Evolutionary conservation across 2,329 filamentous ascomycete species (phyloP).

Genomic region (Tolypocladium ovalisporum): DNA sequence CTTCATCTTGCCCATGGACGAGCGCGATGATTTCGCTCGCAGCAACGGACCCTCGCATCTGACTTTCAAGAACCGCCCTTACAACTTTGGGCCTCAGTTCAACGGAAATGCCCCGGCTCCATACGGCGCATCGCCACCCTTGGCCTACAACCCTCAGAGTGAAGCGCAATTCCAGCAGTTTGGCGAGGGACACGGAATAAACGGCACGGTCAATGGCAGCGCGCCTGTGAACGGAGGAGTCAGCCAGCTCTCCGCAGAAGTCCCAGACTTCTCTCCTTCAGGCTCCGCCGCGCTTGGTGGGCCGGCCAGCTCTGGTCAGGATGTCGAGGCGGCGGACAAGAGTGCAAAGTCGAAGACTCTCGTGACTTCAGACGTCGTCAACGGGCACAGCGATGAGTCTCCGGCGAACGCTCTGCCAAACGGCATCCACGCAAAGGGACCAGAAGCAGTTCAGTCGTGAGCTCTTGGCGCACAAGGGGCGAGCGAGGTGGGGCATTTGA

Average conservation of each 20-base stretch:
- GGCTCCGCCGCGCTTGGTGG: slow-evolving; percentile 7
- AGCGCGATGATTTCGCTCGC: slow-evolving; percentile 63
- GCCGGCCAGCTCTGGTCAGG: not conserved
- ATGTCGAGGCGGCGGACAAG: not conserved
- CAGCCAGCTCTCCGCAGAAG: slow-evolving; percentile 26
- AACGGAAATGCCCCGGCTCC: slow-evolving; percentile 19
- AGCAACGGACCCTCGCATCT: slow-evolving; percentile 51
- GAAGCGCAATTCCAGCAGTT: slow-evolving; percentile 18
- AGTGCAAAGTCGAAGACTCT: not conserved
- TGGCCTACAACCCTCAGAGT: slow-evolving; percentile 16
- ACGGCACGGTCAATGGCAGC: slow-evolving; percentile 15
- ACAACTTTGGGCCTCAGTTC: slow-evolving; percentile 17
- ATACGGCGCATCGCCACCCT: slow-evolving; percentile 18
- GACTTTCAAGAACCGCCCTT: slow-evolving; percentile 23
- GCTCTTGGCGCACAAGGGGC: not conserved
- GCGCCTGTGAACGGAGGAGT: slow-evolving; percentile 12
- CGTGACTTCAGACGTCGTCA: not conserved
- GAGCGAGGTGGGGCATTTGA: not conserved
- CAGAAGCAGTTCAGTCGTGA: not conserved
- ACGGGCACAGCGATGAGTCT: slow-evolving; percentile 3
- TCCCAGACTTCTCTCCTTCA: slow-evolving; percentile 28
- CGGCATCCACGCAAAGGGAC: slow-evolving; percentile 3
- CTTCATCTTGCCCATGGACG: slow-evolving; percentile 62
- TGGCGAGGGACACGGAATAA: slow-evolving; percentile 25
- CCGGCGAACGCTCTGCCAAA: not conserved